Conservation (phyloP, 495 filamentous ascomycete species). For the Aspergillus panamensis region DNA sequence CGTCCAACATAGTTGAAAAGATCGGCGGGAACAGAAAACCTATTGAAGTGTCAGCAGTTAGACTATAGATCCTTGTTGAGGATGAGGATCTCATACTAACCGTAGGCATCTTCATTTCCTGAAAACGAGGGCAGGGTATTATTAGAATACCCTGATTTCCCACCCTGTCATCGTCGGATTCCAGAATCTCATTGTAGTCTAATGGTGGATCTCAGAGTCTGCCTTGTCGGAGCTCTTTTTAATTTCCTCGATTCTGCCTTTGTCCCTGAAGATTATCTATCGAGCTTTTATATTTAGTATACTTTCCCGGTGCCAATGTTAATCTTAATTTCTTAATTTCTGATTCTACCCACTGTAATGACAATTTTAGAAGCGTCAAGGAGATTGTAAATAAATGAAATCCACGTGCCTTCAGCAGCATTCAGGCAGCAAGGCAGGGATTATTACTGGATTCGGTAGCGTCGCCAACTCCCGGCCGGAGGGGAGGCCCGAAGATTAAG, state of each 20-base stretch:
- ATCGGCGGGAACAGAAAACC: not conserved
- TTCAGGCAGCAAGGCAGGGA: slow-evolving; percentile 3
- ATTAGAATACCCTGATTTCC: not conserved
- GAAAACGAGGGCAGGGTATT: not conserved
- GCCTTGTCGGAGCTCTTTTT: slow-evolving; percentile 1
- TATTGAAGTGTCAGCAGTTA: not conserved
- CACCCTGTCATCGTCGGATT: too few species aligned
- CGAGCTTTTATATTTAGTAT: not conserved
- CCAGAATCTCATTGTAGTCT: too few species aligned
- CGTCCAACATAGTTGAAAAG: not conserved
- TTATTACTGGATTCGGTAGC: not conserved
- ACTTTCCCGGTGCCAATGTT: not conserved
- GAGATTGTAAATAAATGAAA: too few species aligned
- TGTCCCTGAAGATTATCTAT: not conserved
- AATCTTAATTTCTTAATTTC: not conserved
- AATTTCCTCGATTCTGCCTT: not conserved
- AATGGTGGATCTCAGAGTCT: slow-evolving; percentile 7
- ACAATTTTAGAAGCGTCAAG: too few species aligned
- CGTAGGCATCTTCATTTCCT: too few species aligned
- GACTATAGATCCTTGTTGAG: not conserved
- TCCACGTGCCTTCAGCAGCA: not conserved
- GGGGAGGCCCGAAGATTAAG: not conserved
- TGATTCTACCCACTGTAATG: not conserved
- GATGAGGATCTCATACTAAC: not conserved
- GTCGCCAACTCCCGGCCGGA: not conserved